A percentile compares a stretch with the other conserved stretches of the same genome.
Conservation (phyloP, 2,329 filamentous ascomycete species). For the Pestalotiopsis sp. region DNA sequence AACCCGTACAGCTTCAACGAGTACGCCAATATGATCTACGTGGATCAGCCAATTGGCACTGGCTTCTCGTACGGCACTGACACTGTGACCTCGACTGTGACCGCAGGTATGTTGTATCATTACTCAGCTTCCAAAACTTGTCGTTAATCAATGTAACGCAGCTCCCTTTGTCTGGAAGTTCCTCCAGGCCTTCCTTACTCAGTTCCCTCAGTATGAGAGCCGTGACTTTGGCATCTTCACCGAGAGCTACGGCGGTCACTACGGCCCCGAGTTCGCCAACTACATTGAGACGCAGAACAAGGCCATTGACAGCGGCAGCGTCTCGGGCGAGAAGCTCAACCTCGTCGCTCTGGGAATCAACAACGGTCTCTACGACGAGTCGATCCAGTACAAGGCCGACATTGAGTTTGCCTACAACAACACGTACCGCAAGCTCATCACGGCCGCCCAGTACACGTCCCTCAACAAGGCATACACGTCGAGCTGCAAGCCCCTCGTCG, state of each 20-base stretch:
- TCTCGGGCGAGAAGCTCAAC: conserved; percentile 34
- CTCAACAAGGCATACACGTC: conserved; percentile 36
- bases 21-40: conserved; percentile 44
- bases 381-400: conserved; percentile 27
- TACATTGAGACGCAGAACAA: conserved; percentile 62
- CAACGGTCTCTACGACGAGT: conserved; percentile 32
- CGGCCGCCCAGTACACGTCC: conserved; percentile 28
- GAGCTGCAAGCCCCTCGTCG: conserved; percentile 39
- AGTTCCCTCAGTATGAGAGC: conserved; percentile 64
- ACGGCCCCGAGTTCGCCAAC: conserved; percentile 56
- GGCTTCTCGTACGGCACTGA: conserved; percentile 44
- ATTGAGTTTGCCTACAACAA: conserved; percentile 35
- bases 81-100: conserved; percentile 42
- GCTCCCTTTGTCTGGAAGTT: conserved; percentile 57
- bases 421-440: conserved; percentile 43
- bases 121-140: not conserved
- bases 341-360: conserved; percentile 35
- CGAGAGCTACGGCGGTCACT: conserved; percentile 61
- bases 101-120: conserved; percentile 31
- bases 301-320: conserved; percentile 44
- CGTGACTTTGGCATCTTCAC: conserved; percentile 59
- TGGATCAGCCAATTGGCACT: conserved; percentile 39
- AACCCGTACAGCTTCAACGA: conserved; percentile 48
- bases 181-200: conserved; percentile 63
- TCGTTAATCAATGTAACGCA: not conserved